A percentile compares a stretch with the other conserved stretches of the same genome.
Conservation (phyloP, 2,329 filamentous ascomycete genomes). For the Beauveria rudraprayagi region DNA sequence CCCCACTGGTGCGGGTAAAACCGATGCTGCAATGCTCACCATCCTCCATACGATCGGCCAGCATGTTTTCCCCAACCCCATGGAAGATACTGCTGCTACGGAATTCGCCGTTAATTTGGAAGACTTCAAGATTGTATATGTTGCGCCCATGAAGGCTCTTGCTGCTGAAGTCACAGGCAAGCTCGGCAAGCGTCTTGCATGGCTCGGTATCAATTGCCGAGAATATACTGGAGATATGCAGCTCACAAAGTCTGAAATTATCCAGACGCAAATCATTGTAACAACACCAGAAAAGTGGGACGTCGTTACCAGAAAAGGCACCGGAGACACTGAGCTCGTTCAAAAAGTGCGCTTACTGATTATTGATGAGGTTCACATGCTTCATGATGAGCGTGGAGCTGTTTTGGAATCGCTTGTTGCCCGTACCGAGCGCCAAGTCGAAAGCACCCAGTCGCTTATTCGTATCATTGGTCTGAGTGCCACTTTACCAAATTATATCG, state of each 20-base stretch:
- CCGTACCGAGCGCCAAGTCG: conserved; percentile 89
- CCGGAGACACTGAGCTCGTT: conserved; percentile 92
- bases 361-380: conserved; percentile 98
- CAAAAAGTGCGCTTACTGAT: conserved; percentile 95
- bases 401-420: conserved; percentile 95
- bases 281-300: conserved; percentile 99
- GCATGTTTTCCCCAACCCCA: conserved; percentile 71
- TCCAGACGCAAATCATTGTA: conserved; percentile 95
- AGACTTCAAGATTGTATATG: conserved; percentile 97
- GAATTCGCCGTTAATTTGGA: conserved; percentile 78
- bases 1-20: conserved; percentile 97
- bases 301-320: conserved; percentile 93
- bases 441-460: conserved; percentile 95
- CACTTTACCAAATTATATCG: conserved; percentile 90
- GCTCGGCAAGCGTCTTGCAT: conserved; percentile 80
- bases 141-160: conserved; percentile 97
- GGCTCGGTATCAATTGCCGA: conserved; percentile 85
- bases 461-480: conserved; percentile 93
- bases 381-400: conserved; percentile 93
- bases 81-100: conserved; percentile 61
- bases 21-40: conserved; percentile 94
- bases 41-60: conserved; percentile 86
- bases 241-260: conserved; percentile 89
- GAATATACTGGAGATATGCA: conserved; percentile 99
- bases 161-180: conserved; percentile 96